Conservation (phyloP, 495 filamentous ascomycete species). For the Cryomyces minteri region DNA sequence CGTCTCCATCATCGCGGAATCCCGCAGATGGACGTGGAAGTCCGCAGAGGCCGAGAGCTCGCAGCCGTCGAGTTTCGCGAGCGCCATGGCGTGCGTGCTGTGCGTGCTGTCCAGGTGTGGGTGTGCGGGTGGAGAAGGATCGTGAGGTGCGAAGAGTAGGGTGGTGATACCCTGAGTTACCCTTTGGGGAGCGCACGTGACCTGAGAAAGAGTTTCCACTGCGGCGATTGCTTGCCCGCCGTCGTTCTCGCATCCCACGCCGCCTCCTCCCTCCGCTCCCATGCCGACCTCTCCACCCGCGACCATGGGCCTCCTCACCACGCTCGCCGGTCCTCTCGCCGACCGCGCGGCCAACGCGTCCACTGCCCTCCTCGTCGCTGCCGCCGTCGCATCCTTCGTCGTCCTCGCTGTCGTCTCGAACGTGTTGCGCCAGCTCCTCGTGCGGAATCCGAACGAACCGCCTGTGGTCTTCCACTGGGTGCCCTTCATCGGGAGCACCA, state of each 20-base stretch:
- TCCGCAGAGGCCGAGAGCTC: slow-evolving; percentile 12
- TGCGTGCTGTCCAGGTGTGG: too few species aligned
- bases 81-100: slow-evolving; percentile 1
- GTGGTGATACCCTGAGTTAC: too few species aligned
- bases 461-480: slow-evolving; percentile 49
- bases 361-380: slow-evolving; percentile 7
- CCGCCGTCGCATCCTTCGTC: slow-evolving; percentile 9
- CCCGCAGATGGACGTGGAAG: slow-evolving; percentile 48
- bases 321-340: slow-evolving; percentile 10
- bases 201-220: too few species aligned
- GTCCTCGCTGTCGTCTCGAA: slow-evolving; percentile 17
- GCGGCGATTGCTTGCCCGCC: not conserved
- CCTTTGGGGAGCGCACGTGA: too few species aligned
- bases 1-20: slow-evolving; percentile 66
- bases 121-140: too few species aligned
- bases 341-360: slow-evolving; percentile 8
- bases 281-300: not conserved
- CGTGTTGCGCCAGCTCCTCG: slow-evolving; percentile 22
- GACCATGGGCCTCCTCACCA: slow-evolving; percentile 20
- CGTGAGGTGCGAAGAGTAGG: too few species aligned
- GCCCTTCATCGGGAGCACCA: slow-evolving; percentile 42
- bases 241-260: not conserved
- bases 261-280: too few species aligned
- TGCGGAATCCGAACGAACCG: slow-evolving; percentile 31
- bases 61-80: slow-evolving; percentile 9